Percentiles rank a stretch among this genome's conserved stretches.
phyloP scores from a whole-genome alignment of 768 basidiomycete species.

The Chiua virens region DNA sequence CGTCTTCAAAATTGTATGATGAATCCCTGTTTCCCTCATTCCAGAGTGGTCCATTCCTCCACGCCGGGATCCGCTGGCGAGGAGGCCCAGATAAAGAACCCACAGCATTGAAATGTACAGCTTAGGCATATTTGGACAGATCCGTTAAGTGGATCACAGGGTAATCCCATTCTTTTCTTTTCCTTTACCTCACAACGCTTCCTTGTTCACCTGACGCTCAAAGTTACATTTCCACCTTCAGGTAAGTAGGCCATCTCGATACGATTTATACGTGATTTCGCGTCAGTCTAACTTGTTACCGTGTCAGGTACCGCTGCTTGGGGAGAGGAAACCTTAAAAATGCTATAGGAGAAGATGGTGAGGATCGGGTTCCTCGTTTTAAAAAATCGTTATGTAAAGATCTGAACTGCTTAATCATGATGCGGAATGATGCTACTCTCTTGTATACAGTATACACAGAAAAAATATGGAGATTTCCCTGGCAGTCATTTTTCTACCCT shows the following conservation, averaged over 20 bases:
- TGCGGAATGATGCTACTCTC: too few relatives aligned
- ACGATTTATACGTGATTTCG: too few relatives aligned
- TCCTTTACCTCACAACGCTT: not conserved
- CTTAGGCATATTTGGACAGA: slow-evolving; percentile 12
- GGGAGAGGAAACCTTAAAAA: slow-evolving; percentile 17
- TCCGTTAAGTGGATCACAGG: slow-evolving; percentile 3
- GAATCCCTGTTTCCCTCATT: slow-evolving; percentile 16
- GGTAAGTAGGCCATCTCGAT: slow-evolving; percentile 2
- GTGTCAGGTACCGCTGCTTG: slow-evolving; percentile 18
- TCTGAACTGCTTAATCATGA: too few relatives aligned
- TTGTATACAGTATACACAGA: too few relatives aligned
- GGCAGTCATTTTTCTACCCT: too few relatives aligned
- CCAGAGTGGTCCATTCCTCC: not conserved
- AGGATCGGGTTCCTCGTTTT: slow-evolving; percentile 15
- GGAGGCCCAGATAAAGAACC: not conserved
- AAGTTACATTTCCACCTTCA: slow-evolving; percentile 15
- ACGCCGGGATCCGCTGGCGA: not conserved
- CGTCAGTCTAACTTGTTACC: not conserved
- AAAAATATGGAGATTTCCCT: too few relatives aligned
- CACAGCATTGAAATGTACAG: slow-evolving; percentile 12
- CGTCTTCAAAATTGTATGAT: slow-evolving; percentile 9
- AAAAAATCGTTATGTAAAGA: not conserved
- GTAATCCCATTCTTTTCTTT: not conserved
- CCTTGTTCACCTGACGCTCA: slow-evolving; percentile 18
- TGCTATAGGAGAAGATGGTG: slow-evolving; percentile 13